phyloP scores from a whole-genome alignment of 2,329 filamentous ascomycete species.

The Cryphonectria parasitica region DNA sequence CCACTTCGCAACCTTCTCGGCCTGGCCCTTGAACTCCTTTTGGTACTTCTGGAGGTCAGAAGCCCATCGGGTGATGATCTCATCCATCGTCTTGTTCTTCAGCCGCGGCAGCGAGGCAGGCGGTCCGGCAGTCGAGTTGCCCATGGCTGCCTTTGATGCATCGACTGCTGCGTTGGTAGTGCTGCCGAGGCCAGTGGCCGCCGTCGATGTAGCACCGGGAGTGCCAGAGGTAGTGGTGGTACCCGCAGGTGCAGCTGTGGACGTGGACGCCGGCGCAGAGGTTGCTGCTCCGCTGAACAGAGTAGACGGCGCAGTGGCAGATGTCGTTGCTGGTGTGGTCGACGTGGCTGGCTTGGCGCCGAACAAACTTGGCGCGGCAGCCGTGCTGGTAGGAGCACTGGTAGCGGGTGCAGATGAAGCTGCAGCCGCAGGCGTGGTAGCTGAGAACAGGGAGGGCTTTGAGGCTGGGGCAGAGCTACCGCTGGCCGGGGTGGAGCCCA shows the following conservation, averaged over 20 bases:
- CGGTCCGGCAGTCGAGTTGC: slow-evolving; percentile 78
- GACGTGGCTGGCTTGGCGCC: slow-evolving; percentile 15
- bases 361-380: slow-evolving; percentile 35
- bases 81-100: slow-evolving; percentile 99
- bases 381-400: slow-evolving; percentile 18
- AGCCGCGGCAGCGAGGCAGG: slow-evolving; percentile 84
- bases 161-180: slow-evolving; percentile 11
- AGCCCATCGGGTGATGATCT: slow-evolving; percentile 96
- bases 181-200: slow-evolving; percentile 2
- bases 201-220: slow-evolving; percentile 29
- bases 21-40: slow-evolving; percentile 92
- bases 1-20: slow-evolving; percentile 85
- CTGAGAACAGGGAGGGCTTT: slow-evolving; percentile 37
- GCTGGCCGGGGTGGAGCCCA: slow-evolving; percentile 24
- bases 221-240: slow-evolving; percentile 30
- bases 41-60: slow-evolving; percentile 95
- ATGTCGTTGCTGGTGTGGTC: slow-evolving; percentile 30
- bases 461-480: slow-evolving; percentile 29
- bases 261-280: slow-evolving; percentile 32
- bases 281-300: slow-evolving; percentile 36
- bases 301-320: slow-evolving; percentile 8
- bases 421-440: slow-evolving; percentile 33
- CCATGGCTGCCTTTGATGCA: slow-evolving; percentile 48
- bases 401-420: slow-evolving; percentile 25
- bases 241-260: slow-evolving; percentile 27